These are phyloP conservation scores for Backusella parvicylindrica DNA, from an alignment of 192 early-diverging fungal species.

Conservation along the genomic window DNA sequence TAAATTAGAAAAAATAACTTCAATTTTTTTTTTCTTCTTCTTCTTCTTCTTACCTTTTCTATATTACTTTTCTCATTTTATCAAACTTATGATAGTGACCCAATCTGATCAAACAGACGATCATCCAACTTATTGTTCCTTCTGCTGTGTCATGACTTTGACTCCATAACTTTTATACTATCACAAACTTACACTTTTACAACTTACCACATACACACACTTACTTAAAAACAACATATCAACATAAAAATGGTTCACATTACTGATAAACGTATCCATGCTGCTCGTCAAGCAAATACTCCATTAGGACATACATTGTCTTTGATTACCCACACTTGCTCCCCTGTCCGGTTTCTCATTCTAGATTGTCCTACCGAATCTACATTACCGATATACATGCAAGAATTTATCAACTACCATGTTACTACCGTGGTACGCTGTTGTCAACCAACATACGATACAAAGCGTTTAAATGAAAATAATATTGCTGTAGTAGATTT, in stretches of 20 bases:
- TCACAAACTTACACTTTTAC: neutral
- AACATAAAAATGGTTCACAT: neutral
- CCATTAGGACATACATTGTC: conserved; percentile 57
- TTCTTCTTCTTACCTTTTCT: neutral
- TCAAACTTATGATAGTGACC: neutral
- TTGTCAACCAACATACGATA: conserved; percentile 83
- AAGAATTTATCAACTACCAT: conserved; percentile 60
- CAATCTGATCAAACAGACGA: neutral
- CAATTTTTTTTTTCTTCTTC: neutral
- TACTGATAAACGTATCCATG: neutral
- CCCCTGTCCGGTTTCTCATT: conserved; percentile 75
- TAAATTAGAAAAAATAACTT: neutral
- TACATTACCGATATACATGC: conserved; percentile 69
- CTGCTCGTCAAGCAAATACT: conserved; percentile 7
- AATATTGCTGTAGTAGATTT: conserved; percentile 77
- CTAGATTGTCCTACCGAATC: conserved; percentile 86
- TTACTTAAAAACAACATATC: neutral
- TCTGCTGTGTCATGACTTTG: neutral
- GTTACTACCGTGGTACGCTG: conserved; percentile 86
- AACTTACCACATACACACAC: neutral
- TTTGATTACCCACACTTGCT: conserved; percentile 48
- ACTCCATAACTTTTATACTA: neutral
- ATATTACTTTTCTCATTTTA: neutral
- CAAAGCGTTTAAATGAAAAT: conserved; percentile 50
- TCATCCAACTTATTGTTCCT: neutral